Percentiles rank a stretch among this genome's conserved stretches.
phyloP scores from a whole-genome alignment of 192 early-diverging fungal genomes.

The Pecoramyces ruminantium region DNA sequence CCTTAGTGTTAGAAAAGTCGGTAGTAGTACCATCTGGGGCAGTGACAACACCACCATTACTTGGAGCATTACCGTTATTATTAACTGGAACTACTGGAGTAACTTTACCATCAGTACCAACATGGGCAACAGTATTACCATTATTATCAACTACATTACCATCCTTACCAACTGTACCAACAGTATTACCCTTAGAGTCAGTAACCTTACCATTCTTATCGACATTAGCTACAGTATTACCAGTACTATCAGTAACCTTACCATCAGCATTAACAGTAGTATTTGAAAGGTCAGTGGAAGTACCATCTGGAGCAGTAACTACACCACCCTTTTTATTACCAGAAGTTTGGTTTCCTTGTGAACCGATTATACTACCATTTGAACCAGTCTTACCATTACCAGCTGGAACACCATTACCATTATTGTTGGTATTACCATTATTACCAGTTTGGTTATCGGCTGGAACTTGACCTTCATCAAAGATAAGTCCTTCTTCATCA shows the following conservation, averaged over 20 bases:
- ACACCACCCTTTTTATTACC: not conserved
- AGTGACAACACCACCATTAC: not conserved
- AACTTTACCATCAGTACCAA: not conserved
- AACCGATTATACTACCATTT: not conserved
- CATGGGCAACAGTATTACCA: not conserved
- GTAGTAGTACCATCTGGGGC: not conserved
- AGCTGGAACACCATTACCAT: not conserved
- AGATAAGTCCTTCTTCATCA: not conserved
- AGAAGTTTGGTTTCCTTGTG: not conserved
- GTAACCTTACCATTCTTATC: not conserved
- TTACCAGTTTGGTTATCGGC: not conserved
- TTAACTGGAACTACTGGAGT: not conserved
- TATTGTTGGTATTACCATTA: not conserved
- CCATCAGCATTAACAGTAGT: not conserved
- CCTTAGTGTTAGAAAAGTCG: not conserved
- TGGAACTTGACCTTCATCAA: not conserved
- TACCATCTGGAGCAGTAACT: not conserved
- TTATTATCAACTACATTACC: not conserved
- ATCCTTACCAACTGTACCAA: not conserved
- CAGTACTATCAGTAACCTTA: not conserved
- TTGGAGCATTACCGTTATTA: not conserved
- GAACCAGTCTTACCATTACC: not conserved
- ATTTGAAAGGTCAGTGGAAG: not conserved
- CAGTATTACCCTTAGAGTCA: not conserved
- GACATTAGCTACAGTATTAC: not conserved